Evolutionary conservation across 2,329 filamentous ascomycete genomes (phyloP), one percentile per base, ranked within the genome.

Genomic region (Monilinia fructicola): DNA sequence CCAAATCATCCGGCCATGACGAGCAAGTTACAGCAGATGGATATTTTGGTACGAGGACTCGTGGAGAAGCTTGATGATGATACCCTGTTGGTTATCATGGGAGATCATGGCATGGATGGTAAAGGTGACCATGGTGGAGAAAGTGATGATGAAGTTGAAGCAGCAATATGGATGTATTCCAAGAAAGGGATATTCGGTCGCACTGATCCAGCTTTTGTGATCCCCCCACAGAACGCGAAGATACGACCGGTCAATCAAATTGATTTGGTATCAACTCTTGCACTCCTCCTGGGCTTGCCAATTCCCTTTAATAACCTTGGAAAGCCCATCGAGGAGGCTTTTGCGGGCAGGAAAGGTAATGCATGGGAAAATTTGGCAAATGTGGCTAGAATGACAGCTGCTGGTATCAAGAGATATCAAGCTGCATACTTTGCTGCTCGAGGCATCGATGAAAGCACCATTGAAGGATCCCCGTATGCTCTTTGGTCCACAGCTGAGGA

Each of bases 81-180:
- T 65, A 99, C 95, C 0, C 81, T 99, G 28, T 81, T 99, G 46
- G 87, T 99, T 26, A 91, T 99, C 18, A 96, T 99, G 92, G 95
- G 95, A n/a, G 95, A 99, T 76, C 95, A 99, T 76, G 95, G 95
- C 14, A 99, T 99, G 95, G 95, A 99, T 77, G 82, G 86, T 68
- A 98, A 99, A 80, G 95, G 95, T 23, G 95, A 99, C 72, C 95
- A 99, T 75, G 95, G 95, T n/a, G 95, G 95, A 65, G 95, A 99
- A 80, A 97, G 94, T 42, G 92, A 97, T 72, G 93, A 98, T 70
- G 95, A 99, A 77, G 87, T 99, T 9, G 88, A 99, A 78, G 93
- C 95, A 66, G 93, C 95, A 2, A 78, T 99, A 56, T 99, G 95
- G 94, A 96, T 99, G 93, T 99, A 98, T 77, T 96, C 95, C 1